Base-by-base conservation (phyloP, 2,329 filamentous ascomycete genomes). In the Alternaria atra region DNA sequence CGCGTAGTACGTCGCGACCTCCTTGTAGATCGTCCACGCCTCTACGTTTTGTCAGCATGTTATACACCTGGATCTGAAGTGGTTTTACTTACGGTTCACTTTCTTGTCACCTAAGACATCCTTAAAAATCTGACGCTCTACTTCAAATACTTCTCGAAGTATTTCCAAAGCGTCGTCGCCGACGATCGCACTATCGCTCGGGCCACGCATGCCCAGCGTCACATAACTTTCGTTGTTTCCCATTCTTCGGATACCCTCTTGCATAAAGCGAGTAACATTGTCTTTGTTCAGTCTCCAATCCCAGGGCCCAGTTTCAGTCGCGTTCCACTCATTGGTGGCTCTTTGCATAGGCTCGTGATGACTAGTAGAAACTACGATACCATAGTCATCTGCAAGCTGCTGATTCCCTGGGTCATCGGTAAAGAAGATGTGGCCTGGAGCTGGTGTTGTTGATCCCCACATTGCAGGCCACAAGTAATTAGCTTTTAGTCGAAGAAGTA, bases 401-500 rank as follows among this genome's bases (percentile, higher is more conserved):
- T 90, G 88, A 67, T 89, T 91, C 23, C 83, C 80, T 2, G 85
- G 81, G 72, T 92, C 90, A 62, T 92, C 90, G 3, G 90, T 83
- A 72, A 89, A 86, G 68, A 91, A 90, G 80, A 90, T 90, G 57
- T 83, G 85, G 1, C 83, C 84, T 25, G 44, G 54, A 1, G 46
- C 32, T 9, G 54, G 54, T 6, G 44, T 50, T 2, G 34, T 25
- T 13, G 43, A 48, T 10, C 29, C 44, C 90, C 90, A 92, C 70
- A 86, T 81, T 1, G 89, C 84, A 0, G 90, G 90, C 90, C 90
- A 92, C 47, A 92, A 80, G 70, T 91, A 91, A 76, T 92, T 92
- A 23, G 90, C 90, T 15, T 87, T 84, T 23, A 91, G 80, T 3
- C 90, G 85, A 7, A 92, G 84, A 0, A 92, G 80, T 0, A 92